Evolutionary conservation across 305 asterid species (phyloP), one percentile per base, ranked within the genome.

Genomic region (Coffea humblotiana): DNA sequence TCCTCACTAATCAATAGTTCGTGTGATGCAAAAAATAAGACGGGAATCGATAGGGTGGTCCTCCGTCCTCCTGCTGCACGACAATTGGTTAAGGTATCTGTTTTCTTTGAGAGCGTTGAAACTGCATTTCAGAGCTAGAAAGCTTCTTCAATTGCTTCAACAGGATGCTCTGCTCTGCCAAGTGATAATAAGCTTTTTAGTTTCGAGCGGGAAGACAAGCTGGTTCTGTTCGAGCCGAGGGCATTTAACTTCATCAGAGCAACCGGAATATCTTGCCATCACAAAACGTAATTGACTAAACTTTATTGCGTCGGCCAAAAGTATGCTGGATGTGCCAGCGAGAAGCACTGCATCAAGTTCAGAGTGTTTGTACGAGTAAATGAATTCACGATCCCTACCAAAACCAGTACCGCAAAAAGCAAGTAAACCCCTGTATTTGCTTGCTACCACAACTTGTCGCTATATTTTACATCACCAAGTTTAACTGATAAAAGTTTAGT

Each of bases 151-250:
- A 51, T 65, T 77, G 21, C 65, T 48, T 48, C 74, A 47, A 77
- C 52, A 19, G 18, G 76, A 75, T 60, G 67, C 77, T 71, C 77
- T 72, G 78, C n/a, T 10, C 70, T 76, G 56, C 61, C 72, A 47
- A 76, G 29, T 3, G 15, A 14, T 45, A 29, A 64, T 48, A 25
- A n/a, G 60, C 37, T 54, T 64, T 65, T 64, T 21, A 79, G 65
- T 14, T 45, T 40, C 8, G 29, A 9, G 56, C 29, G 40, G 72
- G 18, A 66, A 29, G 58, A 25, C n/a, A 11, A 0, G 35, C 60
- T 47, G 27, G 21, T 61, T 61, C 14, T 45, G 66, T 23, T 48
- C 13, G 8, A n/a, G 58, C 35, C 21, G 8, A n/a, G 58, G 32
- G 15, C 40, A 32, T 43, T 43, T 14, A 37, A 72, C 66, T 47